Conservation (phyloP, 2,329 filamentous ascomycete species). For the Aspergillus hiratsukae region DNA sequence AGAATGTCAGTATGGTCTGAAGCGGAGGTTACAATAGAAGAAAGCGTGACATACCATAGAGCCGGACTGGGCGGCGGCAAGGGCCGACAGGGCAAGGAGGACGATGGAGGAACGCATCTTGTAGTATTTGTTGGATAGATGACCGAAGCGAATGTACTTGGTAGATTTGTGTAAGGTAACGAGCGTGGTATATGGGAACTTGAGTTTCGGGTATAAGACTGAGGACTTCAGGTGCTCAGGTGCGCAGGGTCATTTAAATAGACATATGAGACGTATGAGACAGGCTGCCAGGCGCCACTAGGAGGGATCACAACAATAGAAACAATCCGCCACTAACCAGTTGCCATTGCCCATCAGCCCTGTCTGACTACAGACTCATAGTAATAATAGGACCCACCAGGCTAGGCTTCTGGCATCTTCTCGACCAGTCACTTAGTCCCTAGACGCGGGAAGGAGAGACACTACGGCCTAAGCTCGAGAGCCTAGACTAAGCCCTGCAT, state of each 20-base stretch:
- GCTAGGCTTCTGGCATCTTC: neutral
- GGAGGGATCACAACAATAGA: neutral
- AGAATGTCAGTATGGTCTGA: neutral
- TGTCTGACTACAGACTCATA: neutral
- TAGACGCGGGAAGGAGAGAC: neutral
- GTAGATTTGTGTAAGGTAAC: neutral
- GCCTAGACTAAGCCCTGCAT: neutral
- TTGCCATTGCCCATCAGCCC: neutral
- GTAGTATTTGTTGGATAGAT: conserved; percentile 8
- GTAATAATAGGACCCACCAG: neutral
- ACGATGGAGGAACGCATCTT: conserved; percentile 47
- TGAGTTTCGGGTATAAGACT: neutral
- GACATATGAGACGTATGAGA: neutral
- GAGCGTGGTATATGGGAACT: neutral
- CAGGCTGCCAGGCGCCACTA: neutral
- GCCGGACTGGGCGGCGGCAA: conserved; percentile 36
- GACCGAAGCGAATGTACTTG: conserved; percentile 3
- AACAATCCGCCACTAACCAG: neutral
- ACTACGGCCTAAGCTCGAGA: neutral
- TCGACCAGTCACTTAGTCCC: neutral
- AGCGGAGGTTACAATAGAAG: neutral
- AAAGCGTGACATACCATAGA: conserved; percentile 16
- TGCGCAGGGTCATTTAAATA: neutral
- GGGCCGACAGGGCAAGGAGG: conserved; percentile 41
- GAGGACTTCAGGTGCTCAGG: neutral